Evolutionary conservation across 2,329 filamentous ascomycete species (phyloP).

Genomic region (Claviceps spartinae): DNA sequence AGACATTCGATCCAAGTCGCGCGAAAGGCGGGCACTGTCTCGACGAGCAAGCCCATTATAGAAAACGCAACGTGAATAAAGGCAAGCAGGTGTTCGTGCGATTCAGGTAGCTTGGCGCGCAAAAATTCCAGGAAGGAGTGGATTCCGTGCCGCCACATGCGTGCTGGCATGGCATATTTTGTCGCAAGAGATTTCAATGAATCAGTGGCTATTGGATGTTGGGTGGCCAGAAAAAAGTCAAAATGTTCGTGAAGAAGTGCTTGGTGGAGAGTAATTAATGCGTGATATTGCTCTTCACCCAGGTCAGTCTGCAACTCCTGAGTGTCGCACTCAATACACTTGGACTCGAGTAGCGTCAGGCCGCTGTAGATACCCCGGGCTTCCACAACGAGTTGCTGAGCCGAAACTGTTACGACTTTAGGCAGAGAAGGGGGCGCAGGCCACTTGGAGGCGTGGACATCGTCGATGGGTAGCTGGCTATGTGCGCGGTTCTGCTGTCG

Average conservation of each 20-base stretch:
- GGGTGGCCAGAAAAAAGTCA: slow-evolving; percentile 74
- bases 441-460: neutral
- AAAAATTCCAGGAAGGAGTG: slow-evolving; percentile 72
- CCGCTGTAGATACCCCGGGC: slow-evolving; percentile 76
- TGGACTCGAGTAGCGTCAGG: slow-evolving; percentile 72
- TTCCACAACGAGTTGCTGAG: slow-evolving; percentile 67
- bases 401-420: slow-evolving; percentile 43
- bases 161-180: slow-evolving; percentile 81
- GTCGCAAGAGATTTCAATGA: slow-evolving; percentile 54
- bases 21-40: slow-evolving; percentile 70
- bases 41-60: slow-evolving; percentile 77
- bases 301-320: slow-evolving; percentile 21
- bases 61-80: slow-evolving; percentile 85
- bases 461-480: slow-evolving; percentile 1
- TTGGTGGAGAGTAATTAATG: slow-evolving; percentile 66
- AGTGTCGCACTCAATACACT: slow-evolving; percentile 73
- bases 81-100: slow-evolving; percentile 76
- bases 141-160: slow-evolving; percentile 92
- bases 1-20: slow-evolving; percentile 92
- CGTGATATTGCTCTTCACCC: slow-evolving; percentile 66
- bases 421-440: neutral
- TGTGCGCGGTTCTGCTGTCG: neutral
- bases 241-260: slow-evolving; percentile 73
- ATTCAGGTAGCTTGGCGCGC: slow-evolving; percentile 58
- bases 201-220: slow-evolving; percentile 65